Base-by-base conservation (phyloP, 768 basidiomycete species). In the Kwoniella newhampshirensis region DNA sequence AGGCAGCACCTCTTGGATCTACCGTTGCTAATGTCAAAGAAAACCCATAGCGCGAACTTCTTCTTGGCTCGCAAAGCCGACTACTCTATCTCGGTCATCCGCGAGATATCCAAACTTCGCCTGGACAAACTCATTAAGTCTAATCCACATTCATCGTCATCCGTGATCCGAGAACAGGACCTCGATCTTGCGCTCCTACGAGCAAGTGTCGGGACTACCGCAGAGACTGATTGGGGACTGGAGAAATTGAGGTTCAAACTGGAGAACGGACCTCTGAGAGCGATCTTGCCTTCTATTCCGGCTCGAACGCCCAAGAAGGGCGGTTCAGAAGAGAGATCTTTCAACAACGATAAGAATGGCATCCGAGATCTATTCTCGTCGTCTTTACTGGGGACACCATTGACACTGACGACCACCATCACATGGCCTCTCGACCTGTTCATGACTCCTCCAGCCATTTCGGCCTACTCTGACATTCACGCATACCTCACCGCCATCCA, bases 401-500 rank as follows among this genome's bases (percentile, higher is more conserved):
- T 91, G 27, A 77, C 81, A 1, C 80, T 94, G 18, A 82, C 81
- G 5, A 92, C 89, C 73, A 79, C 75, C 17, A 84, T 91, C 21
- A 77, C 86, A 0, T 96, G 90, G 90, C 91, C 91, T 0, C 81
- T 94, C 39, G 89, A 93, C 71, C 83, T 94, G 43, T 93, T 94
- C 77, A 82, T 96, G 21, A 85, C 89, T 50, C 79, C 85, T 20
- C 79, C 84, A 0, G 89, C 91, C 65, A 79, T 93, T 18, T 79
- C 82, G 17, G 81, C 84, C 32, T 94, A 96, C 67, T 84, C 84
- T 2, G 82, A 82, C 17, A 76, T 94, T 44, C 91, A 91, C 77
- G 82, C 87, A 3, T 93, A 89, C 77, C 80, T 94, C 9, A 86
- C 88, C 9, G 85, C 91, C 0, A 73, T 96, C 35, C 84, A 91